Percentiles rank a stretch among this genome's conserved stretches.
phyloP scores from a whole-genome alignment of 257 asterid genomes.

The Solanum bukasovii region DNA sequence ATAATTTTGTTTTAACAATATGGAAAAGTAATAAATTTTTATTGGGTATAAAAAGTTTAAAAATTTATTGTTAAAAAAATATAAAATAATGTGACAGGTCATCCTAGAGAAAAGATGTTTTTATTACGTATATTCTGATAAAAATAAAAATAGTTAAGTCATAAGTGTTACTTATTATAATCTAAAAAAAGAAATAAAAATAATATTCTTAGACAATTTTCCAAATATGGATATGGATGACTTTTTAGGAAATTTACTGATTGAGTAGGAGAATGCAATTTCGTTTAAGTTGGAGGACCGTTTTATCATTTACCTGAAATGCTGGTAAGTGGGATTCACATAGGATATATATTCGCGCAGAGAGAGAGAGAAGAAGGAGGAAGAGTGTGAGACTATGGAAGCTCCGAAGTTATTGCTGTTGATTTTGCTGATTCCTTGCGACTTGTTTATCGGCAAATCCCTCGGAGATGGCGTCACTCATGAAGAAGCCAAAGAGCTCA shows the following conservation, averaged over 20 bases:
- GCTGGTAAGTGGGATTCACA: background rate
- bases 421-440: constrained; percentile 27
- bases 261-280: background rate
- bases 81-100: background rate
- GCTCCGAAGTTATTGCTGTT: constrained; percentile 33
- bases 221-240: background rate
- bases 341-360: background rate
- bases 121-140: too few relatives aligned
- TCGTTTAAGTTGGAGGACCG: background rate
- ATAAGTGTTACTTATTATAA: too few relatives aligned
- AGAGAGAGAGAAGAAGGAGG: too few relatives aligned
- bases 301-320: background rate
- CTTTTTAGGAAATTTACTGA: background rate
- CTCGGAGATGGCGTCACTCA: constrained; percentile 69
- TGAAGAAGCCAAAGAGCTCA: constrained; percentile 67
- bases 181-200: background rate
- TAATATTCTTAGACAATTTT: too few relatives aligned
- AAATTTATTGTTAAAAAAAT: too few relatives aligned
- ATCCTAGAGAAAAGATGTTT: background rate
- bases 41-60: background rate
- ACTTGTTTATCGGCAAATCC: constrained; percentile 23
- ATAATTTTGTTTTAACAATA: too few relatives aligned
- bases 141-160: background rate
- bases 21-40: background rate
- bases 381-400: constrained; percentile 27